A percentile compares a stretch with the other conserved stretches of the same genome.
Conservation (phyloP, 2,329 filamentous ascomycete species). For the Talaromyces sp. region DNA sequence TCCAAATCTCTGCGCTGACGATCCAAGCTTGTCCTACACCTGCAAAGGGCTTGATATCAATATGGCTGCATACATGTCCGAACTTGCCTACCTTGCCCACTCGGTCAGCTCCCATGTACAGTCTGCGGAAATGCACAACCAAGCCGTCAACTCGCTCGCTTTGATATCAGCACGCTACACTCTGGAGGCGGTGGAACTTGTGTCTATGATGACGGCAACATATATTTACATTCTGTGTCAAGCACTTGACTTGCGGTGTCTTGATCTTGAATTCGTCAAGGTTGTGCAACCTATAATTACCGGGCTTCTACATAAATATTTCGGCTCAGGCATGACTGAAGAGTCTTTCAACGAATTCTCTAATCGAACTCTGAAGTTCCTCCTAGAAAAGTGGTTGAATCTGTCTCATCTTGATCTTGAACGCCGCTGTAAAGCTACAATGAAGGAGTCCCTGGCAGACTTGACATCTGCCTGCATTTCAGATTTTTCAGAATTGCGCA, state of each 20-base stretch:
- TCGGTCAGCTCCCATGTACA: conserved; percentile 63
- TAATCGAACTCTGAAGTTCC: conserved; percentile 1
- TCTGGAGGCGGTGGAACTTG: conserved; percentile 53
- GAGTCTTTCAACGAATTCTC: conserved; percentile 10
- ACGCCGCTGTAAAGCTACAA: conserved; percentile 9
- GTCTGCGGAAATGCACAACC: conserved; percentile 65
- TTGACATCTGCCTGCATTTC: conserved; percentile 11
- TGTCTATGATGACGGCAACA: conserved; percentile 55
- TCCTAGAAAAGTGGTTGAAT: conserved; percentile 18
- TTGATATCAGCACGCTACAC: conserved; percentile 58
- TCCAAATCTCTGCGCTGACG: conserved; percentile 59
- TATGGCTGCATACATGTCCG: conserved; percentile 62
- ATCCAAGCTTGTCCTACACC: conserved; percentile 56
- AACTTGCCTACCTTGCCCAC: conserved; percentile 60
- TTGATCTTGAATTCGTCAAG: conserved; percentile 18
- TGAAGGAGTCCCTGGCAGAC: conserved; percentile 17
- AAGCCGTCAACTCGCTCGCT: conserved; percentile 64
- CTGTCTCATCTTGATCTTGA: conserved; percentile 18
- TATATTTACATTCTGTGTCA: conserved; percentile 58
- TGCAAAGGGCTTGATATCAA: conserved; percentile 66
- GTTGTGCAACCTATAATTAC: conserved; percentile 9
- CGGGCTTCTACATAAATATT: conserved; percentile 12
- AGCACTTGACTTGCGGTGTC: conserved; percentile 51
- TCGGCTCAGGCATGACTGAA: background rate
- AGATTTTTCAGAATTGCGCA: background rate